Conservation (phyloP, 768 basidiomycete genomes). For the Pleurotus tuber-regium region DNA sequence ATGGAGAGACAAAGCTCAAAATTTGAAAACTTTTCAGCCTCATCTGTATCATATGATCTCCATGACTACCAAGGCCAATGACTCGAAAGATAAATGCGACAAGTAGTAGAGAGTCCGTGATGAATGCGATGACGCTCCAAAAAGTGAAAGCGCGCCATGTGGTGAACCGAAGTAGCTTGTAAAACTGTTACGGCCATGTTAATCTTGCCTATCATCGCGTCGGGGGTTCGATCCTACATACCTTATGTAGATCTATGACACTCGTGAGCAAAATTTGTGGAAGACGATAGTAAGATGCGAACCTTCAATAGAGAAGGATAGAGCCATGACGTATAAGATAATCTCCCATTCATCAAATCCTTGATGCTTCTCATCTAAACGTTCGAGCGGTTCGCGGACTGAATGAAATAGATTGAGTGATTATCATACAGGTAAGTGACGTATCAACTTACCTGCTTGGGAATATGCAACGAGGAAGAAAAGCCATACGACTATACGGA, state of each 20-base stretch:
- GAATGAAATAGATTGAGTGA: conserved; percentile 8
- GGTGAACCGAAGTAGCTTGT: conserved; percentile 68
- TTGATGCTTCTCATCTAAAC: conserved; percentile 49
- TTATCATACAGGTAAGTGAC: neutral
- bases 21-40: conserved; percentile 81
- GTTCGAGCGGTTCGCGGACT: conserved; percentile 80
- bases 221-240: no score
- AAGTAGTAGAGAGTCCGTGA: conserved; percentile 72
- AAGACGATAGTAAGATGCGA: no score
- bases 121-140: conserved; percentile 68
- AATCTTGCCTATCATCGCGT: no score
- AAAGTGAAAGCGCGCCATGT: conserved; percentile 82
- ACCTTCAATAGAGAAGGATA: conserved; percentile 84
- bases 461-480: conserved; percentile 80
- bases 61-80: conserved; percentile 40
- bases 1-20: conserved; percentile 81
- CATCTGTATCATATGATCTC: conserved; percentile 33
- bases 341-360: conserved; percentile 81
- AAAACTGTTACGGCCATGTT: conserved; percentile 44
- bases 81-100: conserved; percentile 76
- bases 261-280: no score
- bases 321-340: conserved; percentile 71
- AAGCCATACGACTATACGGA: conserved; percentile 76
- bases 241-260: conserved; percentile 62
- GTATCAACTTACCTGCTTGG: conserved; percentile 60